Evolutionary conservation across 805 yeast genomes (phyloP).

Genomic region (Hanseniaspora lindneri): DNA sequence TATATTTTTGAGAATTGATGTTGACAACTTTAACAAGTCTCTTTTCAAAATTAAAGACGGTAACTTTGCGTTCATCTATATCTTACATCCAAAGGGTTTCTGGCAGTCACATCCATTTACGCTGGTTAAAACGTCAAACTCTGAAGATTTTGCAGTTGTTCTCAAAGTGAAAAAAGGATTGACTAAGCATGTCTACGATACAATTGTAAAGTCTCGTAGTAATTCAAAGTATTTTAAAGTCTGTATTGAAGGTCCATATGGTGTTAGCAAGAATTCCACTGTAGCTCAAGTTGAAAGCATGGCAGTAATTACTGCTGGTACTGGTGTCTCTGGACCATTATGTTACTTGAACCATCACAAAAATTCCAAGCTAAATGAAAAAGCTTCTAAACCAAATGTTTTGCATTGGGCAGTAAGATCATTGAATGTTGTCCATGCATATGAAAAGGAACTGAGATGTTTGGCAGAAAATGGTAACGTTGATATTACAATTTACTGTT

Average conservation of each 20-base stretch:
- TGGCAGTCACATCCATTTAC: constrained; percentile 17
- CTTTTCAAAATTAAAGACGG: constrained; percentile 12
- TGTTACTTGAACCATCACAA: constrained; percentile 5
- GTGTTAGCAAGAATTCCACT: background rate
- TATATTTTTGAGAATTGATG: constrained; percentile 4
- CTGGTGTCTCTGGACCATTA: constrained; percentile 14
- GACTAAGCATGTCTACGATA: constrained; percentile 5
- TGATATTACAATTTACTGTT: constrained; percentile 1
- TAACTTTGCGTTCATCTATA: constrained; percentile 12
- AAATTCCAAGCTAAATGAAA: background rate
- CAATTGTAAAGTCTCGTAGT: background rate
- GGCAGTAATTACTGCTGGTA: constrained; percentile 5
- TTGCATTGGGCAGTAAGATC: constrained; percentile 15
- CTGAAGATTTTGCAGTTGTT: background rate
- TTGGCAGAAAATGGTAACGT: background rate
- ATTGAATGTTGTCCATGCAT: constrained; percentile 6
- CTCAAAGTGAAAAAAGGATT: constrained; percentile 14
- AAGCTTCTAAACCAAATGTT: background rate
- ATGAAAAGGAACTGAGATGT: background rate
- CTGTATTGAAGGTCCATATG: constrained; percentile 16
- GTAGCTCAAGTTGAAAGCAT: constrained; percentile 1
- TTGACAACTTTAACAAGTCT: constrained; percentile 10
- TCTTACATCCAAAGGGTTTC: background rate
- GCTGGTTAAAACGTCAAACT: background rate
- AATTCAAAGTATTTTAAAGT: background rate